phyloP scores from a whole-genome alignment of 129 eudicot species.

The Chrysanthemum makinoi region DNA sequence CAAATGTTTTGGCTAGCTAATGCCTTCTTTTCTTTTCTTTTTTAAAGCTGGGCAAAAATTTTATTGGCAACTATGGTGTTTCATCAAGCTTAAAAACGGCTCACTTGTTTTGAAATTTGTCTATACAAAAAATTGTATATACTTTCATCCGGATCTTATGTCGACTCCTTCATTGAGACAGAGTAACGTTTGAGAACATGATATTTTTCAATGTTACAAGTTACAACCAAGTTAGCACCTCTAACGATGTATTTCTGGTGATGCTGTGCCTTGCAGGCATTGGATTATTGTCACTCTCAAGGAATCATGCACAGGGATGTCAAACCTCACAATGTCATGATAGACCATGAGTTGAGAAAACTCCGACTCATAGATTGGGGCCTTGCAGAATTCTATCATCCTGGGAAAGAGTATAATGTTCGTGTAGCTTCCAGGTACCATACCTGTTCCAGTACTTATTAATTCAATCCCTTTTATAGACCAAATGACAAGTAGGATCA shows the following conservation, averaged over 20 bases:
- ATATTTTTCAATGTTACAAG: background rate
- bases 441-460: background rate
- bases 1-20: background rate
- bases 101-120: background rate
- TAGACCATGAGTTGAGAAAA: constrained; percentile 92
- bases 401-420: constrained; percentile 92
- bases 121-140: no score
- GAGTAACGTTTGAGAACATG: no score
- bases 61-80: background rate
- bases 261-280: constrained; percentile 51
- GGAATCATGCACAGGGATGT: constrained; percentile 99
- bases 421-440: constrained; percentile 97
- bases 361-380: constrained; percentile 98
- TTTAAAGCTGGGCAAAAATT: no score
- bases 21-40: background rate
- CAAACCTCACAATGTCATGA: constrained; percentile 98
- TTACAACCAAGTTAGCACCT: background rate
- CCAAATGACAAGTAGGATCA: background rate
- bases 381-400: constrained; percentile 98
- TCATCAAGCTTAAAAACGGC: background rate
- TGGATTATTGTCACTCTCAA: constrained; percentile 97
- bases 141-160: background rate
- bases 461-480: background rate
- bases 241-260: background rate
- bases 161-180: background rate